Evolutionary conservation across 2,329 filamentous ascomycete species (phyloP), one percentile per base, ranked within the genome.

Genomic region (Aspergillus sclerotialis): DNA sequence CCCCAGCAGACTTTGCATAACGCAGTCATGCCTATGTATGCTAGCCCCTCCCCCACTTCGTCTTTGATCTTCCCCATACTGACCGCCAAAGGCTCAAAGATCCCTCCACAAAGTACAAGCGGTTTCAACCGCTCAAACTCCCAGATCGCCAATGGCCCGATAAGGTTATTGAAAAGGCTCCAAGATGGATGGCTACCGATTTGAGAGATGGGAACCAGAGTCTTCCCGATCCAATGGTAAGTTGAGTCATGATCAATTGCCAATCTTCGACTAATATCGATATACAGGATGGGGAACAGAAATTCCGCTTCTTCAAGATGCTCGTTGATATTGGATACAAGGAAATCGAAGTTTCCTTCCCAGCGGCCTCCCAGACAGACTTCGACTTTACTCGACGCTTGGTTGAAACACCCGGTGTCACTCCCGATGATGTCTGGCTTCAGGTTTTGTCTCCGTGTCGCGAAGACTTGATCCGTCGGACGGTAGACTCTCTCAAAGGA

Each of bases 331-430:
- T 95, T 32, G 90, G 92, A 50, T 96, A 93, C 74, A 96, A 95
- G 68, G 90, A 96, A 67, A 95, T 96, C 46, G 90, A 96, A 60
- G 83, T 95, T 13, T 92, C 89, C 4, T 96, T 94, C 66, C 90
- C 90, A 32, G 94, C 88, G 0, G 88, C 90, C 10, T 94, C 88
- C 25, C 83, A 94, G 58, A 94, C 84, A 54, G 92, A 96, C 67
- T 96, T 89, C 69, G 86, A 94, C 69, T 96, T 96, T 58, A 94
- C 88, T 26, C 76, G 87, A 48, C 79, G 82, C 53, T 70, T 96
- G 48, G 78, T 95, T 45, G 82, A 93, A 52, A 94, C 87, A 2
- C 84, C 85, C 8, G 86, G 84, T 26, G 74, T 79, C 10, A 77
- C 89, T 7, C 88, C 89, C 35, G 86, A 92, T 56, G 89, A 95